These are phyloP conservation scores for Fusarium gaditjirri DNA, from an alignment of 2,329 filamentous ascomycete genomes.

Conservation along the genomic window DNA sequence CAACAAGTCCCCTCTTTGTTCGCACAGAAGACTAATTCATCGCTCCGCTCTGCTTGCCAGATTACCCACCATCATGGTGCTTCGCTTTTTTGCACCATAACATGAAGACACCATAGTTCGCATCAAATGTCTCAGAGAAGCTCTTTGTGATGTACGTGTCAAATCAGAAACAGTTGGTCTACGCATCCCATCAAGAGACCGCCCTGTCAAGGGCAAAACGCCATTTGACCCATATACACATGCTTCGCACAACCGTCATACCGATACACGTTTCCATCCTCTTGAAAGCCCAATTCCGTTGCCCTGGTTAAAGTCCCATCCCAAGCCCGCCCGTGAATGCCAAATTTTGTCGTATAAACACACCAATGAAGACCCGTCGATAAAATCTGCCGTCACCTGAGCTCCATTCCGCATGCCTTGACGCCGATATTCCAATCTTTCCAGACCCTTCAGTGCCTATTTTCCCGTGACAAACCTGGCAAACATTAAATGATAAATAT, in stretches of 20 bases:
- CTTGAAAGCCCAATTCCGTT: conserved; percentile 29
- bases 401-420: conserved; percentile 14
- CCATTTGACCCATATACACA: conserved; percentile 1
- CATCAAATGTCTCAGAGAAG: background rate
- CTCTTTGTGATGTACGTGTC: conserved; percentile 5
- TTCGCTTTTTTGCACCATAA: background rate
- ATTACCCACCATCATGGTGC: background rate
- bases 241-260: conserved; percentile 25
- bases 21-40: background rate
- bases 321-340: conserved; percentile 8
- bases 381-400: background rate
- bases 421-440: conserved; percentile 36
- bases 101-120: background rate
- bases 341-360: conserved; percentile 24
- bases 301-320: conserved; percentile 1
- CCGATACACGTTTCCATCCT: conserved; percentile 30
- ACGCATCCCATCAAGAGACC: conserved; percentile 14
- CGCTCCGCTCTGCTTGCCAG: conserved; percentile 1
- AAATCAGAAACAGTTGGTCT: conserved; percentile 15
- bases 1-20: background rate
- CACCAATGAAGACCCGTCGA: conserved; percentile 1
- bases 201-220: conserved; percentile 27
- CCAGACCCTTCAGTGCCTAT: conserved; percentile 29
- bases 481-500: conserved; percentile 27
- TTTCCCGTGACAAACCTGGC: conserved; percentile 26